Conservation (phyloP, 176 grass and related monocot species). For the Ampelocalamus luodianensis region DNA sequence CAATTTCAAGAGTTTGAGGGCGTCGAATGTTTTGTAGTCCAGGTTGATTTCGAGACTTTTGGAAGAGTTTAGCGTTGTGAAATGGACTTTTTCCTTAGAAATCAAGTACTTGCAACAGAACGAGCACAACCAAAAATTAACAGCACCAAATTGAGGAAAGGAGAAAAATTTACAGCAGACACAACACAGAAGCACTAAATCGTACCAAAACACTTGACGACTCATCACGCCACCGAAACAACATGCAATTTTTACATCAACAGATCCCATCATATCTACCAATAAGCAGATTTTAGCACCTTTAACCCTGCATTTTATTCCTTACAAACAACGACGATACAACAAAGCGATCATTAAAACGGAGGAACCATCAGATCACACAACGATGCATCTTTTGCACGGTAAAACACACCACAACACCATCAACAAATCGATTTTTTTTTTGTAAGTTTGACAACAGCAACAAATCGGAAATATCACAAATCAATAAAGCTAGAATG, state of each 20-base stretch:
- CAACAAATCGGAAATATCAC: background rate
- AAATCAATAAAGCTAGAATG: background rate
- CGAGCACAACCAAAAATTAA: slow-evolving; percentile 1
- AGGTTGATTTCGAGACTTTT: too few species aligned
- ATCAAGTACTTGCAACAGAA: slow-evolving; percentile 19
- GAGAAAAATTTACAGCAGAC: background rate
- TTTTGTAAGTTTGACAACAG: background rate
- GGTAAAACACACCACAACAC: background rate
- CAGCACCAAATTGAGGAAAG: slow-evolving; percentile 8
- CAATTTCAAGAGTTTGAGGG: too few species aligned
- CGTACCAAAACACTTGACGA: background rate
- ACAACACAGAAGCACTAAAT: slow-evolving; percentile 2
- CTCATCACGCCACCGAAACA: background rate
- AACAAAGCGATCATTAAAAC: background rate
- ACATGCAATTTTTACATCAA: background rate
- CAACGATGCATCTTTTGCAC: slow-evolving; percentile 4
- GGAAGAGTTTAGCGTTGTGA: too few species aligned
- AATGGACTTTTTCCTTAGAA: too few species aligned
- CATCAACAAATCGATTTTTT: background rate
- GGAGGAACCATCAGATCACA: slow-evolving; percentile 24
- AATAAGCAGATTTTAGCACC: slow-evolving; percentile 2
- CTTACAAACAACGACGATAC: background rate
- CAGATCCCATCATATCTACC: background rate
- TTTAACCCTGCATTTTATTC: background rate
- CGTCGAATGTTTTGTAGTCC: too few species aligned